Conservation (phyloP, 768 basidiomycete genomes). For the Ramaria sp. region DNA sequence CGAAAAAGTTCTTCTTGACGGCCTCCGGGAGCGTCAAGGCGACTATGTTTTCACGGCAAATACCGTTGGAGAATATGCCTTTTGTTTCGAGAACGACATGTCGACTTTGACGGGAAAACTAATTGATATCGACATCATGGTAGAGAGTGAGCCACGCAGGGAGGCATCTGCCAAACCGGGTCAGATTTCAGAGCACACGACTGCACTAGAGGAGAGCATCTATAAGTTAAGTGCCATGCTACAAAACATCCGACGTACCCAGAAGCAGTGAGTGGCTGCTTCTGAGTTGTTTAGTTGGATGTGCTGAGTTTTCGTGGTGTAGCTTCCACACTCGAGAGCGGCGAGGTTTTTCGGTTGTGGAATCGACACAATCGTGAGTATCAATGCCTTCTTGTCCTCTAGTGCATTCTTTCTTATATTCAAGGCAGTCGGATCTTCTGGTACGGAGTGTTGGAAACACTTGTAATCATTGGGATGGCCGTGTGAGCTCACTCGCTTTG, state of each 20-base stretch:
- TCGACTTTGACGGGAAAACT: constrained; percentile 89
- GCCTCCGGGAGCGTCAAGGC: constrained; percentile 82
- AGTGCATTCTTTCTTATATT: constrained; percentile 4
- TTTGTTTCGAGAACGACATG: constrained; percentile 99
- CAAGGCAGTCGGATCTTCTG: constrained; percentile 76
- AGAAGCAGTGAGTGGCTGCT: constrained; percentile 70
- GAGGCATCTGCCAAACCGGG: constrained; percentile 82
- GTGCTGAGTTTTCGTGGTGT: not conserved
- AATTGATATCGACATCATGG: constrained; percentile 95
- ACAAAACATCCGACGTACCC: constrained; percentile 82
- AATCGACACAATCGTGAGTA: constrained; percentile 74
- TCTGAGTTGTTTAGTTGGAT: not conserved
- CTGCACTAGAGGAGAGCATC: constrained; percentile 88
- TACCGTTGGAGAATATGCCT: constrained; percentile 79
- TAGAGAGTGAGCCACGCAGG: constrained; percentile 90
- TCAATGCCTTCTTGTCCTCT: not conserved
- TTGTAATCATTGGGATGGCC: constrained; percentile 78
- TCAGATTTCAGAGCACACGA: constrained; percentile 88
- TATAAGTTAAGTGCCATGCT: constrained; percentile 84
- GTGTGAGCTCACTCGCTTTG: constrained; percentile 40
- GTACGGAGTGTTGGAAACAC: constrained; percentile 78
- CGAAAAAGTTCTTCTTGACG: constrained; percentile 80
- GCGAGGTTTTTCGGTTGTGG: constrained; percentile 86
- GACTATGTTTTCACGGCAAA: constrained; percentile 97
- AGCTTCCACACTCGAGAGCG: constrained; percentile 95